These are phyloP conservation scores for Aegilops umbellulata DNA, from an alignment of 176 grass and related monocot genomes.

Conservation along the genomic window DNA sequence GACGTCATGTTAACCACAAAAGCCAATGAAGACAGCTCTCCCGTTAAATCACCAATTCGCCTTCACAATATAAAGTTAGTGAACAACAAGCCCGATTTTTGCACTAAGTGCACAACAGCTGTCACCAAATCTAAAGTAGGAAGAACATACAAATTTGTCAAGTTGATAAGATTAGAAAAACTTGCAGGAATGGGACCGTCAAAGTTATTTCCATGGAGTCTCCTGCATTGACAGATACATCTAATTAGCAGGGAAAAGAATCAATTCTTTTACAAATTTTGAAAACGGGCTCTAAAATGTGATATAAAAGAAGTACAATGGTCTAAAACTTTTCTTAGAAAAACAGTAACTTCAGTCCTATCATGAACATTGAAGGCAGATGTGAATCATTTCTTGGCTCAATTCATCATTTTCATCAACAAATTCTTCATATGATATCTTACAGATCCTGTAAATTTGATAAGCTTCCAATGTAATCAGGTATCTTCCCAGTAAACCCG, in stretches of 20 bases:
- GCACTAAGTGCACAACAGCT: not conserved
- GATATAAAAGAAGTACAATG: not conserved
- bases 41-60: constrained; percentile 43
- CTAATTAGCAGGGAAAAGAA: not conserved
- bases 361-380: not conserved
- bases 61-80: constrained; percentile 16
- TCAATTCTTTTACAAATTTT: not conserved
- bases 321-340: not conserved
- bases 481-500: constrained; percentile 44
- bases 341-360: not conserved
- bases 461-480: constrained; percentile 45
- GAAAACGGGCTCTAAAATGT: not conserved
- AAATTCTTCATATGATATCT: not conserved
- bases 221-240: constrained; percentile 5
- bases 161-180: constrained; percentile 31
- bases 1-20: constrained; percentile 45
- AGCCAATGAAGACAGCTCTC: constrained; percentile 31
- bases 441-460: constrained; percentile 19
- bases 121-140: not conserved
- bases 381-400: not conserved
- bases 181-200: constrained; percentile 37
- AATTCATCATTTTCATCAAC: not conserved
- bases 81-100: not conserved
- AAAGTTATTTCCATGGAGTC: constrained; percentile 58
- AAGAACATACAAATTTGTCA: constrained; percentile 38